These are phyloP conservation scores for Aspergillus coremiiformis DNA, from an alignment of 495 filamentous ascomycete genomes.

Conservation along the genomic window DNA sequence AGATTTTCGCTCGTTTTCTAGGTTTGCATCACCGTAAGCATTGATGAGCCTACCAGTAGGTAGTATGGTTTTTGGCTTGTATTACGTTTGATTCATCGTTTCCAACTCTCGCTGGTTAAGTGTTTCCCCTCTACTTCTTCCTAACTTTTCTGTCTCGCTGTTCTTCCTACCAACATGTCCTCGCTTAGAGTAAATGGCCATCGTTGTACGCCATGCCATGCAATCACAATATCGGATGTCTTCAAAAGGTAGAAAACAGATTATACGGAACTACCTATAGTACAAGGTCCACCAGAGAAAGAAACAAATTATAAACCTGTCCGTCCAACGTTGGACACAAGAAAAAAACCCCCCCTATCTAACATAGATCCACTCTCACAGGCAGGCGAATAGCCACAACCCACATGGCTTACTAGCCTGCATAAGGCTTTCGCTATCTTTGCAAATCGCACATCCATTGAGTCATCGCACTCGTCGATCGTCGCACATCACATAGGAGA, in stretches of 20 bases:
- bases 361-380: not conserved
- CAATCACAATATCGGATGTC: not conserved
- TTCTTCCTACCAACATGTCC: no score
- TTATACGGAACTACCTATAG: slow-evolving; percentile 1
- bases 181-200: no score
- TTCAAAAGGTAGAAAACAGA: not conserved
- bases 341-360: not conserved
- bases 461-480: slow-evolving; percentile 18
- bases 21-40: not conserved
- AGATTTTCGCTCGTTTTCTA: not conserved
- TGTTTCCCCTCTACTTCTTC: no score
- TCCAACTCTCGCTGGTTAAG: no score
- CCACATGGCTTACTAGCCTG: not conserved
- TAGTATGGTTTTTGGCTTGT: no score
- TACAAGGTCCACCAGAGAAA: slow-evolving; percentile 1
- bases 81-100: no score
- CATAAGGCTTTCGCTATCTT: not conserved
- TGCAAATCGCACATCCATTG: slow-evolving; percentile 2
- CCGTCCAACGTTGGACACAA: not conserved
- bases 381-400: not conserved
- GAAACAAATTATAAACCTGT: slow-evolving; percentile 3
- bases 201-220: not conserved
- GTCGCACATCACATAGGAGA: slow-evolving; percentile 13
- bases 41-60: no score
- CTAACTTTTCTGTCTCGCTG: no score